These are phyloP conservation scores for Anisodus tanguticus DNA, from an alignment of 257 asterid genomes.

Conservation along the genomic window DNA sequence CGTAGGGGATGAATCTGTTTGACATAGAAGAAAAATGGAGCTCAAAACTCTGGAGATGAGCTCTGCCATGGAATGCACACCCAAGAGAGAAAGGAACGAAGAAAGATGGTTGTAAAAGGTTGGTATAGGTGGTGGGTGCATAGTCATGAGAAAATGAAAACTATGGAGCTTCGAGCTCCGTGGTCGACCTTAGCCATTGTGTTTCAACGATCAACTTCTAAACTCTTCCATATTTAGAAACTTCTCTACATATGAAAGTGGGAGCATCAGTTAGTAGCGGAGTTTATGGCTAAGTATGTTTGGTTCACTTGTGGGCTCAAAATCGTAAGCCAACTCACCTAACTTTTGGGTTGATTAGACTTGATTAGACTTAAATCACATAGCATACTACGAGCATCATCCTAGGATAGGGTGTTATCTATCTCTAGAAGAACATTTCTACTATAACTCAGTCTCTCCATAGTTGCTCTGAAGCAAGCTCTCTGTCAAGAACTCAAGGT, in stretches of 20 bases:
- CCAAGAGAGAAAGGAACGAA: not conserved
- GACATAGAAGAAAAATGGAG: not conserved
- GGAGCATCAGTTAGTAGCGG: not conserved
- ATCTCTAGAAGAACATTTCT: conserved; percentile 13
- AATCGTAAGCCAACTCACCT: not conserved
- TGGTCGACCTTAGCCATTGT: not conserved
- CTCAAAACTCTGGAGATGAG: not conserved
- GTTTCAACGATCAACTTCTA: not conserved
- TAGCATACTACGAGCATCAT: not conserved
- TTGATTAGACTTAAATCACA: not conserved
- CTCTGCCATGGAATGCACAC: not conserved
- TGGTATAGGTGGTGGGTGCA: not conserved
- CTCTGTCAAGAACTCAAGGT: not conserved
- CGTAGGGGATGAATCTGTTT: not conserved
- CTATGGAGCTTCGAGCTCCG: not conserved
- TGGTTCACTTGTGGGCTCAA: not conserved
- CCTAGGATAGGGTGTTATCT: not conserved
- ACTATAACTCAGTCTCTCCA: not conserved
- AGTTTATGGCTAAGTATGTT: not conserved
- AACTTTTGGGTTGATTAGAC: conserved; percentile 16
- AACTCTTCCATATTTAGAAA: not conserved
- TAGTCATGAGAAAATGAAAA: not conserved
- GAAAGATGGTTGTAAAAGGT: not conserved
- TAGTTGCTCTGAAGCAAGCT: not conserved
- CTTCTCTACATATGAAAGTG: not conserved